These are phyloP conservation scores for Periconia sp. DNA, from an alignment of 2,329 filamentous ascomycete genomes.

Conservation along the genomic window DNA sequence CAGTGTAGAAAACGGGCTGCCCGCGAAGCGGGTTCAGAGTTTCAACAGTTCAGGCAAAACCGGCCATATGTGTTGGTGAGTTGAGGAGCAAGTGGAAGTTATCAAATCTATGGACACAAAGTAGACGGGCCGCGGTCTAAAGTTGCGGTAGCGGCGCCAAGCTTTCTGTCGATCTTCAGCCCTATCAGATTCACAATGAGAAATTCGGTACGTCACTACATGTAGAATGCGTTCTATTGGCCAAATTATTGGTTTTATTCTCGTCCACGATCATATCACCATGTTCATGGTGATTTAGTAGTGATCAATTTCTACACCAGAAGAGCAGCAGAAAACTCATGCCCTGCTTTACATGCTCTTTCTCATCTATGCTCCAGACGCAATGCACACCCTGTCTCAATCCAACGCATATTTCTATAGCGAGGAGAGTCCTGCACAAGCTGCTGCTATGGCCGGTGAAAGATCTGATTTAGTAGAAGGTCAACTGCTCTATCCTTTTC, in stretches of 20 bases:
- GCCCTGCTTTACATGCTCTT: constrained; percentile 10
- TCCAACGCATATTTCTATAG: constrained; percentile 2
- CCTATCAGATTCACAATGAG: constrained; percentile 15
- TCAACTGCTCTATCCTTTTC: neutral
- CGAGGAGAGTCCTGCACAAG: constrained; percentile 5
- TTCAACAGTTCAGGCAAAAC: neutral
- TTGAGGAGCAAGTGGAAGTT: neutral
- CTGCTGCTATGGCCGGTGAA: neutral
- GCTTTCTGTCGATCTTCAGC: constrained; percentile 29
- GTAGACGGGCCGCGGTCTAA: neutral
- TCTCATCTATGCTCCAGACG: constrained; percentile 16
- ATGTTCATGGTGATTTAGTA: constrained; percentile 15
- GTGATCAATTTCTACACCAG: constrained; percentile 29
- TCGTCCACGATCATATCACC: neutral
- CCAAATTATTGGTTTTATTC: neutral
- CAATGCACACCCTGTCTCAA: constrained; percentile 18
- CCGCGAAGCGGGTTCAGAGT: neutral
- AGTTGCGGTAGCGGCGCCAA: constrained; percentile 12
- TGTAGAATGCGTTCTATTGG: neutral
- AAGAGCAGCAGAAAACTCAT: constrained; percentile 15
- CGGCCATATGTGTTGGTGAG: neutral
- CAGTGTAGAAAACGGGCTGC: neutral
- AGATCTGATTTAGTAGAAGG: neutral
- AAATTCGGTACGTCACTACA: neutral
- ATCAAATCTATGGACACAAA: too few relatives aligned